Evolutionary conservation across 1,139 yeast genomes (phyloP), one percentile per base, ranked within the genome.

Genomic region (Hanseniaspora sp.): DNA sequence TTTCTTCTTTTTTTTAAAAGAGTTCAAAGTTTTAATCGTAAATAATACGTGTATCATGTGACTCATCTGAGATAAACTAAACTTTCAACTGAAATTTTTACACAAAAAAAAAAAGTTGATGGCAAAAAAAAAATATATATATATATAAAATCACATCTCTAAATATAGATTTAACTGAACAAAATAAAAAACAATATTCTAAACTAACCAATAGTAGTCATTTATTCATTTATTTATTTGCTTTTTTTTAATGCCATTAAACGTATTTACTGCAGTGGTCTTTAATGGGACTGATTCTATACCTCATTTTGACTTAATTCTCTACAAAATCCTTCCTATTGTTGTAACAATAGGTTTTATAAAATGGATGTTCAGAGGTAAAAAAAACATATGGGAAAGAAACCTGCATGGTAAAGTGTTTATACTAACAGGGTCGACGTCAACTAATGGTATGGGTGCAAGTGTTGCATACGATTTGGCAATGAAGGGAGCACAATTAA

Each of bases 331-430:
- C 59, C 81, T 76, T 0, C 88, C 94, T 0, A 69, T 71, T 4
- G 61, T 74, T 1, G 69, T 73, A 0, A 74, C 74, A 0, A 67
- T 75, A 0, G 77, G 71, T 0, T 74, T 75, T 1, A 56, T 79
- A 52, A 90, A 90, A 65, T 79, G 78, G 65, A 86, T 84, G 69
- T 82, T 83, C 62, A 76, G 82, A 41, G 97, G 97, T 3, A 68
- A 86, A 1, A 62, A 75, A 29, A 92, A 88, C 67, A 84, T 88
- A 0, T 88, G 96, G 95, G 95, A 86, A 59, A 74, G 96, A 57
- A 90, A 88, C 59, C 71, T 92, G 68, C 96, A 92, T 64, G 96
- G 98, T 1, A 80, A 83, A 61, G 97, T 92, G 11, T 86, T 79
- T 61, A 72, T 92, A 49, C 72, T 83, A 11, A 83, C 90, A 0